Base-by-base conservation (phyloP, 495 filamentous ascomycete species). In the Bacidia rubella region DNA sequence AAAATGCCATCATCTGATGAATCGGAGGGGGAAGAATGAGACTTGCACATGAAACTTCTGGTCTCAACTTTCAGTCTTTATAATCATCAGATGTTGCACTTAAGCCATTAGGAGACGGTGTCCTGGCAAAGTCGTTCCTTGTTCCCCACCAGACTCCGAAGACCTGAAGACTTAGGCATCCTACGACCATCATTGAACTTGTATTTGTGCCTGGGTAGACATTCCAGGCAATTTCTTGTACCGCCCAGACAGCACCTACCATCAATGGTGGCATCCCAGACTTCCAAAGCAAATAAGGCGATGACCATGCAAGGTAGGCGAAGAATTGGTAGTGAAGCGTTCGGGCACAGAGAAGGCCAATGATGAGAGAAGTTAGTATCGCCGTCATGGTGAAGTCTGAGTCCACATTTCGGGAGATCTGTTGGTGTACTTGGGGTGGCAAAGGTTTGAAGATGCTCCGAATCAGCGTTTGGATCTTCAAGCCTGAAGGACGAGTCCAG, bases 241-340 rank as follows among this genome's bases (percentile, higher is more conserved):
- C 72, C 7, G 72, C 82, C 90, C 90, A 98, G 1, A 88, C 58
- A 2, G 61, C 65, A 62, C 80, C 85, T 57, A 87, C 78, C 39
- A 87, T 59, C 10, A 85, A 55, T 4, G 88, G 87, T 59, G 88
- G 83, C 54, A 85, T 58, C 2, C 83, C 82, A 52, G 81, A 79
- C 52, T 79, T 79, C 88, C 90, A 97, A 45, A 96, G 75, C 20
- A 98, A 76, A 64, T 87, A 95, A 0, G 92, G 92, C 5, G 88
- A 88, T 11, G 86, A 79, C 88, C 88, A 95, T 43, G 86, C 83
- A 41, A 95, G 74, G 72, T 90, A 95, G 47, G 86, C 77, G 70
- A 90, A 97, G 71, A 98, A 98, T 62, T 98, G 92, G 66, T 96
- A 98, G 70, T 98, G 92, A 50, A 98, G 73, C 21, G 82, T 87